Conservation (phyloP, 176 grass and related monocot genomes). For the Oryza meridionalis region DNA sequence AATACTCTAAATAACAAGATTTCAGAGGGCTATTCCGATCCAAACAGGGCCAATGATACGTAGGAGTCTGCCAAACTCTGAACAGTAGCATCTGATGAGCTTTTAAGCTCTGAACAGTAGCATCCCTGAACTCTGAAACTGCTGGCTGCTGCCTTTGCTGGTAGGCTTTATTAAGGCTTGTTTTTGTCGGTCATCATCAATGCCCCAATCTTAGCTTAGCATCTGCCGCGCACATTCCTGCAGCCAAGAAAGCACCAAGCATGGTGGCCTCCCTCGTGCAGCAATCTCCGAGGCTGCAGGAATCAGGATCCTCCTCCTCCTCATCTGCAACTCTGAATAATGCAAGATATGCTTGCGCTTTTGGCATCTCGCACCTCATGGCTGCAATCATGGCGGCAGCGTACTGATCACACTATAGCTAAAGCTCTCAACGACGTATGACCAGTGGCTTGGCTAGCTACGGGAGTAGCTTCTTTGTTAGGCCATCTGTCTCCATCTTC, state of each 20-base stretch:
- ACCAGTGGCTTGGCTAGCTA: background rate
- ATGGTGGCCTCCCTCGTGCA: background rate
- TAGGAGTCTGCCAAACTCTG: background rate
- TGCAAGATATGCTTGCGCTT: background rate
- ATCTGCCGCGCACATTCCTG: slow-evolving; percentile 5
- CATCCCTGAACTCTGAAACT: background rate
- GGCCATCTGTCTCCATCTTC: background rate
- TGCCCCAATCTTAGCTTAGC: background rate
- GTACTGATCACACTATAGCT: background rate
- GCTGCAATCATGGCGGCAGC: slow-evolving; percentile 20
- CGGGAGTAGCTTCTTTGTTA: background rate
- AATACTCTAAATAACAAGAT: too few species aligned
- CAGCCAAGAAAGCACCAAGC: background rate
- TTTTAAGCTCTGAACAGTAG: background rate
- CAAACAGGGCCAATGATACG: too few species aligned
- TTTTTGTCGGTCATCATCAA: background rate
- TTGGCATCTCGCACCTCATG: slow-evolving; percentile 25
- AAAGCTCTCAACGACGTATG: background rate
- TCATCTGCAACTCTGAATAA: background rate
- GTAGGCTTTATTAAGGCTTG: background rate
- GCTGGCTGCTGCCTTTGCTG: background rate
- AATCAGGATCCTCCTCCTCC: background rate
- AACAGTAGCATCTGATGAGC: background rate
- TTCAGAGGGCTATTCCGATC: too few species aligned
- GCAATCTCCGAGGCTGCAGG: slow-evolving; percentile 20